Base-by-base conservation (phyloP, 352 stramenopile species). In the Phytophthora colocasiae region DNA sequence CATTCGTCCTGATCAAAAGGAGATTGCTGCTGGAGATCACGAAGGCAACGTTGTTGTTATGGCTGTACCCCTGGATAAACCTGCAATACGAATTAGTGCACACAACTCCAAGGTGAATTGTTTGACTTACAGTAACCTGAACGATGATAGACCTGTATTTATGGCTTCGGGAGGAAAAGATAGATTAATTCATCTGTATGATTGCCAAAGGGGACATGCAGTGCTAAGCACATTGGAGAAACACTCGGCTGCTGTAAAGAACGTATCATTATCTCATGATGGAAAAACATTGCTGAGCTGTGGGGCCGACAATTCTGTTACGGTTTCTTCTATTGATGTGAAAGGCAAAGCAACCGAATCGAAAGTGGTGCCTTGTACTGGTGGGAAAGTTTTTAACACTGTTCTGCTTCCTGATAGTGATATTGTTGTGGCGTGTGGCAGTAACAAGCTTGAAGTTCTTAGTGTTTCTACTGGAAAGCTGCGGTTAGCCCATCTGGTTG, bases 381-480 rank as follows among this genome's bases (percentile, higher is more conserved):
- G 71, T n/a, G 87, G 89, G 17, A 93, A 95, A 49, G 72, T 97
- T 22, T 92, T 87, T 50, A 88, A 90, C 27, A 78, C 96, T 38
- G 72, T 82, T 15, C 48, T 98, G 36, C 80, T 91, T 0, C 81
- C 78, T 1, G 90, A 91, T 47, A 81, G 83, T 47, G 81, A 96
- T 27, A 80, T 74, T 27, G 40, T 95, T 14, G 56, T 96, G 10
- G 89, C 83, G 7, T 75, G 73, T 9, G 84, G 90, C 47, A 92
- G 95, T 58, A 96, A 96, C 55, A 81, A 81, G 5, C 66, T 98
- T 2, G 83, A 97, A 61, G 63, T 97, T 11, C 60, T 92, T 39
- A 83, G 57, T 22, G 48, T 96, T 29, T 74, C 36, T 17, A 87
- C 79, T 39, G 75, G 80, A 14, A 94, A 95, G 32, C 81, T 81